A percentile compares a stretch with the other conserved stretches of the same genome.
Conservation (phyloP, 768 basidiomycete species). For the Termitomyces eurrhizus region DNA sequence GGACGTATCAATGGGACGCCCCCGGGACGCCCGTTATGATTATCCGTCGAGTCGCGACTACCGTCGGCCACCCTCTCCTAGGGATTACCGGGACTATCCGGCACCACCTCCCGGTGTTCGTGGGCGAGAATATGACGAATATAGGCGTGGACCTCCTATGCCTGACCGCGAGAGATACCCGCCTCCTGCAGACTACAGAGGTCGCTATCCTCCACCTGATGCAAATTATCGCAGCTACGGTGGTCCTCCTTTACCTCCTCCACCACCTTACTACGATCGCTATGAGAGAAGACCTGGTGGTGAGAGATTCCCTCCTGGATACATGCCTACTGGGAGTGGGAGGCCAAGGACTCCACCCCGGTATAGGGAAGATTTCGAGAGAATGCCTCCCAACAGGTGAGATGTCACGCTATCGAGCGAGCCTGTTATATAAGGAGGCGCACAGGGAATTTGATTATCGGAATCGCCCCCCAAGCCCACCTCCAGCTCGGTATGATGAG, state of each 20-base stretch:
- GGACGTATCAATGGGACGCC: constrained; percentile 45
- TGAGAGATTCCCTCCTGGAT: constrained; percentile 42
- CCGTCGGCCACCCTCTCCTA: constrained; percentile 57
- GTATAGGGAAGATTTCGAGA: constrained; percentile 62
- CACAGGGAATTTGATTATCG: constrained; percentile 57
- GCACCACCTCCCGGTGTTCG: constrained; percentile 43
- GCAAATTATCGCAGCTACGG: constrained; percentile 52
- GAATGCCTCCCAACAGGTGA: constrained; percentile 52
- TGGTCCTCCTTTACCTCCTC: constrained; percentile 45
- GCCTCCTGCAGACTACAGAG: constrained; percentile 49
- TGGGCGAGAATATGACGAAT: constrained; percentile 70
- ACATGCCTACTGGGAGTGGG: constrained; percentile 45
- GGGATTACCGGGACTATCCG: constrained; percentile 67
- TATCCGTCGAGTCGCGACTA: constrained; percentile 62
- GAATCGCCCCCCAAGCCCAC: constrained; percentile 50
- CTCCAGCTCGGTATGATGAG: constrained; percentile 48
- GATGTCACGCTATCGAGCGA: constrained; percentile 1
- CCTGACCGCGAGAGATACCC: constrained; percentile 51
- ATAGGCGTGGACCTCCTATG: constrained; percentile 43
- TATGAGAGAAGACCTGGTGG: constrained; percentile 54
- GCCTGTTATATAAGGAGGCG: background rate
- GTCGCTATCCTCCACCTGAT: constrained; percentile 55
- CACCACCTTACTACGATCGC: constrained; percentile 53
- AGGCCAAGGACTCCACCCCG: constrained; percentile 59
- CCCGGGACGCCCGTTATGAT: constrained; percentile 57